phyloP scores from a whole-genome alignment of 2,329 filamentous ascomycete genomes.

The Fusarium sp. region DNA sequence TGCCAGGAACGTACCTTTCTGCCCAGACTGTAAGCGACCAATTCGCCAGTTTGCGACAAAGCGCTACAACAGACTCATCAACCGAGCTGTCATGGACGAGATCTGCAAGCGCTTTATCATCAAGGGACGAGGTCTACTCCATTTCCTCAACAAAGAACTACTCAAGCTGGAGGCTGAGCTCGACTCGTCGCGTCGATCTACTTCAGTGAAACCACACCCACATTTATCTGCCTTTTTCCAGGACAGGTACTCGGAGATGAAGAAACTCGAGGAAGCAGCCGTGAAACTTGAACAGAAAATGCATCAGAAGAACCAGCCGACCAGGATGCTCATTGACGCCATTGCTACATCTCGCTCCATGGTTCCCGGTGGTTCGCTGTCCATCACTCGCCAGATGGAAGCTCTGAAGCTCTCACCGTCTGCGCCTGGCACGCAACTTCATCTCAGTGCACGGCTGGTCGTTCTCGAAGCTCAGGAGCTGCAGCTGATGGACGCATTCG shows the following conservation, averaged over 20 bases:
- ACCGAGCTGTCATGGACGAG: constrained; percentile 69
- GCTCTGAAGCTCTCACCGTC: no score
- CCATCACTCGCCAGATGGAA: no score
- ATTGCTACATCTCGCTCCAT: no score
- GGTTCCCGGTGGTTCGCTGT: no score
- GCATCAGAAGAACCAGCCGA: no score
- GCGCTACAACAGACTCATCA: constrained; percentile 70
- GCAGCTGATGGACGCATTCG: neutral
- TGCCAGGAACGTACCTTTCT: constrained; percentile 57
- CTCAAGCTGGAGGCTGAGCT: no score
- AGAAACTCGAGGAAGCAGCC: neutral
- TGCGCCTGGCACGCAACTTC: no score
- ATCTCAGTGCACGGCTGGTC: neutral
- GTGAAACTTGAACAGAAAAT: no score
- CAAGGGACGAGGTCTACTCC: neutral
- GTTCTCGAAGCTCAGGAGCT: neutral
- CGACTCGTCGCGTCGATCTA: no score
- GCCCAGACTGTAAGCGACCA: constrained; percentile 67
- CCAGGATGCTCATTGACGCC: no score
- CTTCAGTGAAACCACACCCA: no score
- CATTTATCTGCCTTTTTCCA: no score
- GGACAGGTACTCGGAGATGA: neutral
- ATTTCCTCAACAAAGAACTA: neutral
- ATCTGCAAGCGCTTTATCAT: constrained; percentile 69
- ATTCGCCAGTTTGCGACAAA: constrained; percentile 61